Evolutionary conservation across 2,329 filamentous ascomycete species (phyloP), one percentile per base, ranked within the genome.

Genomic region (Aspergillus sp.): DNA sequence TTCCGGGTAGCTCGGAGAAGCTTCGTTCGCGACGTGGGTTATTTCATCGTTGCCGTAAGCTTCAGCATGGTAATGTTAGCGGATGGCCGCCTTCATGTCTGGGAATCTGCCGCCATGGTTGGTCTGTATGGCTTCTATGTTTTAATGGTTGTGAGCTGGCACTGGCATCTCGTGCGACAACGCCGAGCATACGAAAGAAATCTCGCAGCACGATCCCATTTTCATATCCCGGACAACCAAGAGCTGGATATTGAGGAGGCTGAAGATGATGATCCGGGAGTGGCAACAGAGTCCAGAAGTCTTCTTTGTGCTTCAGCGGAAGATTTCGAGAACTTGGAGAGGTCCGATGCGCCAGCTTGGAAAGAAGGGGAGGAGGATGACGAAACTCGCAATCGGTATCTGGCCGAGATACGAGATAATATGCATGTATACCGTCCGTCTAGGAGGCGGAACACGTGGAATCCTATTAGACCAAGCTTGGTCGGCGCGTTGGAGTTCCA

Each of bases 401-500:
- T 84, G 47, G 89, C 89, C 13, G 90, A 97, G 65, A 81, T 98
- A 61, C 85, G 86, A 33, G 93, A 84, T 64, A 95, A 89, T 64
- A 98, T 98, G 93, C 86, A 91, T 44, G 77, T 97, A 27, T 83
- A 82, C 52, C 81, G 89, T 19, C 81, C 87, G 1, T 75, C 81
- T 36, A 78, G 82, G 50, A 81, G 85, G 52, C 85, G 84, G 51
- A 89, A 77, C 37, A 82, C 88, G 2, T 78, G 90, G 48, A 91
- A 84, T 6, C 86, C 90, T 0, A 96, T 98, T 49, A 79, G 93
- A 35, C 91, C 93, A 1, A 97, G 93, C 71, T 72, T 98, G 37
- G 85, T 98, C 4, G 93, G 93, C 35, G 93, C 88, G 7, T 74
- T 98, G 45, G 93, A 98, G 67, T 98, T 98, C 57, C 81, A 90